phyloP scores from a whole-genome alignment of 257 asterid genomes.

The Capsicum rhomboideum region DNA sequence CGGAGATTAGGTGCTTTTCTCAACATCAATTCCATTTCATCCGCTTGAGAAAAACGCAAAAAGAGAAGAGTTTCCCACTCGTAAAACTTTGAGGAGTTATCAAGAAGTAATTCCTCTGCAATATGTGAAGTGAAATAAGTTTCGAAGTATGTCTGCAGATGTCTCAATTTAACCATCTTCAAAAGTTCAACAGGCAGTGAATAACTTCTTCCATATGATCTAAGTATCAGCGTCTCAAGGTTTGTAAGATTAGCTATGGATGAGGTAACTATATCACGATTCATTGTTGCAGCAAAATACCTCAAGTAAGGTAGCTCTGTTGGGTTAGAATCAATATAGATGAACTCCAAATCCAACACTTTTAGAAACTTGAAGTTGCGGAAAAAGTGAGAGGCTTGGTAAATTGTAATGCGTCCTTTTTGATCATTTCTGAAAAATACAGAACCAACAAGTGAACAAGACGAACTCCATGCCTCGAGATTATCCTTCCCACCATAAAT shows the following conservation, averaged over 20 bases:
- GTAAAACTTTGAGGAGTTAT: neutral
- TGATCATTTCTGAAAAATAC: neutral
- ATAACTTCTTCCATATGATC: neutral
- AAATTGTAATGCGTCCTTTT: neutral
- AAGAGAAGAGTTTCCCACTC: neutral
- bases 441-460: neutral
- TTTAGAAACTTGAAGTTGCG: neutral
- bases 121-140: neutral
- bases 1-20: neutral
- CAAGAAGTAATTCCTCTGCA: neutral
- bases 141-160: neutral
- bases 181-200: neutral
- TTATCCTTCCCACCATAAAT: neutral
- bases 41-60: neutral
- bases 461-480: neutral
- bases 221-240: neutral
- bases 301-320: conserved; percentile 1
- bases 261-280: neutral
- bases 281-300: neutral
- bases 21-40: neutral
- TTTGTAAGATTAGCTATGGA: neutral
- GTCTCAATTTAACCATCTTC: neutral
- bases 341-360: conserved; percentile 8
- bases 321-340: neutral
- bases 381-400: neutral